Conservation (phyloP, 2,329 filamentous ascomycete species). For the Claviceps digitariae region DNA sequence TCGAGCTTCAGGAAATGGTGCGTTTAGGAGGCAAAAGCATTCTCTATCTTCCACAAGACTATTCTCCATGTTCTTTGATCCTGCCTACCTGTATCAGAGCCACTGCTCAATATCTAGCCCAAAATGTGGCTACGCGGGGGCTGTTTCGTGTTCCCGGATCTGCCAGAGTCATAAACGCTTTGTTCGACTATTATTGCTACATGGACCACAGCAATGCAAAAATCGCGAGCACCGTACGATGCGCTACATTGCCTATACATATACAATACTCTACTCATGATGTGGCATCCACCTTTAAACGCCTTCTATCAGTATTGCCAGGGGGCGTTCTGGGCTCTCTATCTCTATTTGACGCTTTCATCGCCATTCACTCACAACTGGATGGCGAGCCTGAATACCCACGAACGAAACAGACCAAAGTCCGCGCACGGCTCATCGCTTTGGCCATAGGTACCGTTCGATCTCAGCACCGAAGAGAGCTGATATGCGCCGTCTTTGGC, state of each 20-base stretch:
- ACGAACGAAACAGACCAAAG: slow-evolving; percentile 38
- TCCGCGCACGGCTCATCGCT: slow-evolving; percentile 52
- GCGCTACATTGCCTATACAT: slow-evolving; percentile 44
- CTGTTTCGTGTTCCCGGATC: slow-evolving; percentile 53
- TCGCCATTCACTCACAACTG: slow-evolving; percentile 45
- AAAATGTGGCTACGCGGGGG: slow-evolving; percentile 41
- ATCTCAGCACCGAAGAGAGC: slow-evolving; percentile 45
- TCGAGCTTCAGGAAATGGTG: slow-evolving; percentile 44
- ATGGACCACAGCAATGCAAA: slow-evolving; percentile 32
- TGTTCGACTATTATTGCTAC: slow-evolving; percentile 51
- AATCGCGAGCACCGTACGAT: slow-evolving; percentile 44
- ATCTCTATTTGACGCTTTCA: slow-evolving; percentile 45
- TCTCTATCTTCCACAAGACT: slow-evolving; percentile 45
- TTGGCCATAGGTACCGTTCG: slow-evolving; percentile 46
- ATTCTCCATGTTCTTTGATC: slow-evolving; percentile 41
- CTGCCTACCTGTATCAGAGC: slow-evolving; percentile 55
- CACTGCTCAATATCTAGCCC: slow-evolving; percentile 48
- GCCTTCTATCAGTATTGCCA: slow-evolving; percentile 46
- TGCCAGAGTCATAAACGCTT: slow-evolving; percentile 35
- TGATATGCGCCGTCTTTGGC: slow-evolving; percentile 55
- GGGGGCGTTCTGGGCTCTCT: slow-evolving; percentile 54
- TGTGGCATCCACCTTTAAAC: slow-evolving; percentile 54
- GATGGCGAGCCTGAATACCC: slow-evolving; percentile 36
- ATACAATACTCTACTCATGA: slow-evolving; percentile 49
- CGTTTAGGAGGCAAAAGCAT: slow-evolving; percentile 49